Evolutionary conservation across 2,329 filamentous ascomycete genomes (phyloP).

Genomic region (Trichophaea hybrida): DNA sequence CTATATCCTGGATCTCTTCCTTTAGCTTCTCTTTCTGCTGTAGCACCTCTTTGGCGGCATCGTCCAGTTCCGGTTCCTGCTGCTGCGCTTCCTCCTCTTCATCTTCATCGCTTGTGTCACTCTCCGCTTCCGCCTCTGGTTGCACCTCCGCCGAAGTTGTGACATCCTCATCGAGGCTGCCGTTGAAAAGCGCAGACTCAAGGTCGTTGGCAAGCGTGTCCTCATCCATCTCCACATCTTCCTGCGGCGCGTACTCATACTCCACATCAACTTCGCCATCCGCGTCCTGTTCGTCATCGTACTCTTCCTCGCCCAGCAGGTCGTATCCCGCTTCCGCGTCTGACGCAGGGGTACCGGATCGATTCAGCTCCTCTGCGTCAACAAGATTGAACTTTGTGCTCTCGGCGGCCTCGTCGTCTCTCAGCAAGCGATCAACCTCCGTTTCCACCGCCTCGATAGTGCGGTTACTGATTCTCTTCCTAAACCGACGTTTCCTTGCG

Average conservation of each 20-base stretch:
- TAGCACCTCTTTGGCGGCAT: constrained; percentile 38
- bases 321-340: constrained; percentile 24
- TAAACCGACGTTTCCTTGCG: constrained; percentile 44
- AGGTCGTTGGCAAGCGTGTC: constrained; percentile 26
- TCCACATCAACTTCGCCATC: constrained; percentile 27
- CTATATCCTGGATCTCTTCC: constrained; percentile 43
- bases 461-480: constrained; percentile 42
- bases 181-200: constrained; percentile 27
- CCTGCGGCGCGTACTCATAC: constrained; percentile 29
- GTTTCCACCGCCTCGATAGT: constrained; percentile 45
- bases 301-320: constrained; percentile 21
- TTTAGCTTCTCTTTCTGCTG: constrained; percentile 36
- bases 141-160: constrained; percentile 24
- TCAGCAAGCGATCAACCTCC: constrained; percentile 40
- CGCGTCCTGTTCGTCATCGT: constrained; percentile 25
- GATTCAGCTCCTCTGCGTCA: constrained; percentile 31
- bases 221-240: constrained; percentile 28
- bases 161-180: constrained; percentile 25
- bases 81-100: constrained; percentile 31
- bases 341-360: constrained; percentile 7
- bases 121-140: constrained; percentile 27
- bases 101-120: constrained; percentile 30
- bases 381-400: constrained; percentile 35
- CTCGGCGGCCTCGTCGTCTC: constrained; percentile 34
- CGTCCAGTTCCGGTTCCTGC: constrained; percentile 36